phyloP scores from a whole-genome alignment of 805 yeast genomes.

The Torulaspora franciscae region DNA sequence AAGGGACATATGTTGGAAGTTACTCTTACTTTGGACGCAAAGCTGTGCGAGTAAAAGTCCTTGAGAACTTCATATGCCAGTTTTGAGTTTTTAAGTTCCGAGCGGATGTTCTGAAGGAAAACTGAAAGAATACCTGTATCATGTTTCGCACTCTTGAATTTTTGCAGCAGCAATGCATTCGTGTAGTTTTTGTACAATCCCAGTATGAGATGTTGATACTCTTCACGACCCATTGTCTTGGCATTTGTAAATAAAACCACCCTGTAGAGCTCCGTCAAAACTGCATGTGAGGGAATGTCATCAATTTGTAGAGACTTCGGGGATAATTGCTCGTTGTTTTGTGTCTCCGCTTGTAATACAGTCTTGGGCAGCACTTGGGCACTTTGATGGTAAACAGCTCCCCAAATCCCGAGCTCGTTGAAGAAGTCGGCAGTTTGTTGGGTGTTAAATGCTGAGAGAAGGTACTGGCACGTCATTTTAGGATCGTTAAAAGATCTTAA shows the following conservation, averaged over 20 bases:
- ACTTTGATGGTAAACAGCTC: slow-evolving; percentile 21
- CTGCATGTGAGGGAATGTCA: slow-evolving; percentile 15
- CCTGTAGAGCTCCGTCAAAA: slow-evolving; percentile 27
- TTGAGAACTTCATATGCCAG: slow-evolving; percentile 25
- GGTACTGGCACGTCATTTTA: slow-evolving; percentile 23
- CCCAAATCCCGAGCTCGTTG: slow-evolving; percentile 31
- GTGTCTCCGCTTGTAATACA: slow-evolving; percentile 10
- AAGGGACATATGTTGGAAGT: slow-evolving; percentile 23
- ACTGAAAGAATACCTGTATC: slow-evolving; percentile 25
- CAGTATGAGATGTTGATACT: slow-evolving; percentile 17
- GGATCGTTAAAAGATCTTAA: slow-evolving; percentile 30
- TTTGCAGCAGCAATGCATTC: slow-evolving; percentile 4
- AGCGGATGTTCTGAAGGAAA: slow-evolving; percentile 20
- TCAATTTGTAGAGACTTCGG: slow-evolving; percentile 12
- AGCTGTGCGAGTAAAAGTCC: slow-evolving; percentile 20
- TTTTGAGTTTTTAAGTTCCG: slow-evolving; percentile 17
- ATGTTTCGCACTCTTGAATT: slow-evolving; percentile 9
- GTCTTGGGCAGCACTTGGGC: slow-evolving; percentile 8
- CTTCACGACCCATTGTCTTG: slow-evolving; percentile 9
- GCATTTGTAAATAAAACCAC: slow-evolving; percentile 17
- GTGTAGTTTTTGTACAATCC: slow-evolving; percentile 20
- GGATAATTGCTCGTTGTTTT: slow-evolving; percentile 8
- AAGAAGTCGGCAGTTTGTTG: slow-evolving; percentile 15
- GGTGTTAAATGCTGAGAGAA: slow-evolving; percentile 19
- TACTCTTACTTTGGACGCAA: slow-evolving; percentile 10